Evolutionary conservation across 108 stramenopile species (phyloP).

Genomic region (Aureococcus anophagefferens): DNA sequence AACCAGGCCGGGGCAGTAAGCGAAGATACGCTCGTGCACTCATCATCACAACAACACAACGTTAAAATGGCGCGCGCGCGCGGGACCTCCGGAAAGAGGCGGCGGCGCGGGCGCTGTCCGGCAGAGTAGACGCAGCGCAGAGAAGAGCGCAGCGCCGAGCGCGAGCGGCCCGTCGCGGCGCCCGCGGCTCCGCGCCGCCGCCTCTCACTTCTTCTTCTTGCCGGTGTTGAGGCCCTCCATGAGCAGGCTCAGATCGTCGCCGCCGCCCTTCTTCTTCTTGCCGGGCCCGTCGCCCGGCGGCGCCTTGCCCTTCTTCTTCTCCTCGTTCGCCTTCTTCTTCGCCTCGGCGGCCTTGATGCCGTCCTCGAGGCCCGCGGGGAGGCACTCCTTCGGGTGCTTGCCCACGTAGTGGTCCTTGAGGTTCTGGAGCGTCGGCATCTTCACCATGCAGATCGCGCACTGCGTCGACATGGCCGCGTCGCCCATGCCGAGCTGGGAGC

Average conservation of each 20-base stretch:
- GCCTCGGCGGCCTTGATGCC: background rate
- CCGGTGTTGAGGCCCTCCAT: background rate
- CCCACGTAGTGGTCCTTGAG: background rate
- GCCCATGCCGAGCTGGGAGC: background rate
- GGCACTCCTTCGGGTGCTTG: background rate
- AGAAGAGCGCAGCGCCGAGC: too few species aligned
- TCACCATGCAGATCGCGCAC: background rate
- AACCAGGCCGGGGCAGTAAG: too few species aligned
- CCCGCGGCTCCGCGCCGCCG: too few species aligned
- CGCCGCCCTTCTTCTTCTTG: background rate
- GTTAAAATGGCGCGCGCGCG: too few species aligned
- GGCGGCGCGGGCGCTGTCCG: too few species aligned
- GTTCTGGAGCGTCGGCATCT: background rate
- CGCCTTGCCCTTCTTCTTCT: background rate
- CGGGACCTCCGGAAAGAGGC: too few species aligned
- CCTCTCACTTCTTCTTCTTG: background rate
- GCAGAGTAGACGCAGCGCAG: too few species aligned
- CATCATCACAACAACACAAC: too few species aligned
- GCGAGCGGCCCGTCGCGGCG: too few species aligned
- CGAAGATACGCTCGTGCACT: too few species aligned
- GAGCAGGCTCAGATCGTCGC: background rate
- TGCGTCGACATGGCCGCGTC: background rate
- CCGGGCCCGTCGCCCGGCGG: background rate
- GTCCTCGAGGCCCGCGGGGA: background rate
- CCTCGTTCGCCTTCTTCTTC: background rate